Evolutionary conservation across 305 asterid genomes (phyloP).

Genomic region (Euphrasia arctica): DNA sequence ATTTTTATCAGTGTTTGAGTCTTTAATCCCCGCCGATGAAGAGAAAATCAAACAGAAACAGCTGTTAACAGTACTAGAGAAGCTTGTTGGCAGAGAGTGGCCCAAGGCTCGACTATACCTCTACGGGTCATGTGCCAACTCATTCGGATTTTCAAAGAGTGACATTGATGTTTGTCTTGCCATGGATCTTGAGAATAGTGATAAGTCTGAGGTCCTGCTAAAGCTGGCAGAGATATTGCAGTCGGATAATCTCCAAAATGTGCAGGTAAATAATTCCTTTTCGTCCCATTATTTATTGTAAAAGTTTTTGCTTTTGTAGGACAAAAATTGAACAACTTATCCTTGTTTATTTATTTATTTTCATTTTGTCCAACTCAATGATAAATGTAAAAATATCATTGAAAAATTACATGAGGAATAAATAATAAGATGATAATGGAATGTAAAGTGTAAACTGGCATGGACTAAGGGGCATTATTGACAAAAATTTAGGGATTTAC

Average conservation of each 20-base stretch:
- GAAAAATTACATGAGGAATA: too few relatives aligned
- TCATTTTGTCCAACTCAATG: too few relatives aligned
- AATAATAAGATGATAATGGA: too few relatives aligned
- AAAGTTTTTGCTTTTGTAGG: too few relatives aligned
- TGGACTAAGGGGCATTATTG: too few relatives aligned
- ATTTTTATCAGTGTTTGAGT: conserved; percentile 61
- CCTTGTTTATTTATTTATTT: not conserved
- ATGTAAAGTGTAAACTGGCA: not conserved
- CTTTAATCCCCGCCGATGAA: conserved; percentile 84
- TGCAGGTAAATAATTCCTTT: conserved; percentile 54
- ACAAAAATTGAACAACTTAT: not conserved
- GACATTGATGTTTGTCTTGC: conserved; percentile 90
- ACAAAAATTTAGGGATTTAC: too few relatives aligned
- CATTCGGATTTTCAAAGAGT: conserved; percentile 91
- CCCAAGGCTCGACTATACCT: conserved; percentile 76
- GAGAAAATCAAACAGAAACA: conserved; percentile 87
- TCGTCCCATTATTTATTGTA: not conserved
- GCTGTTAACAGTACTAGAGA: conserved; percentile 56
- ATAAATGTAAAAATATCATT: too few relatives aligned
- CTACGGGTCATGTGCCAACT: conserved; percentile 96
- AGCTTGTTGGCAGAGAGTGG: conserved; percentile 69
- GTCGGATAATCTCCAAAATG: conserved; percentile 73
- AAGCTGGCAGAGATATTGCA: conserved; percentile 82
- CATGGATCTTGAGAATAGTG: conserved; percentile 50
- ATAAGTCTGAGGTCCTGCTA: conserved; percentile 68